A percentile compares a stretch with the other conserved stretches of the same genome.
These are phyloP conservation scores for Jasminum sambac DNA, from an alignment of 257 asterid species.

Conservation along the genomic window DNA sequence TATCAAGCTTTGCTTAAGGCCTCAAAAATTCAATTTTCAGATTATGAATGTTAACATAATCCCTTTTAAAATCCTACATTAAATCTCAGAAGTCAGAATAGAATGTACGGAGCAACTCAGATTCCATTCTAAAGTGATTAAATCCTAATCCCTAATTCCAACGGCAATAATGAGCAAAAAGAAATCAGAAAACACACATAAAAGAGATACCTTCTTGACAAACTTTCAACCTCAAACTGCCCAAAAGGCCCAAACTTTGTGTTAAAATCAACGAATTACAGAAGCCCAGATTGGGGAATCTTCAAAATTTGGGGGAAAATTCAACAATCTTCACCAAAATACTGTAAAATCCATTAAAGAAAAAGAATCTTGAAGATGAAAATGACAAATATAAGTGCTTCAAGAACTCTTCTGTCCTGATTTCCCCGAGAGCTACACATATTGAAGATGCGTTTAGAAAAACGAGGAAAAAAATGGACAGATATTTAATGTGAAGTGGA, in stretches of 20 bases:
- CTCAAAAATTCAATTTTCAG: no score
- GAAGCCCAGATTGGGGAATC: constrained; percentile 32
- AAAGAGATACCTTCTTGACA: constrained; percentile 30
- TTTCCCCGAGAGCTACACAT: constrained; percentile 22
- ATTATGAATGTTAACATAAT: no score
- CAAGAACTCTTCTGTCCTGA: constrained; percentile 15
- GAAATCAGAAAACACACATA: background rate
- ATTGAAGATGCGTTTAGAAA: constrained; percentile 7
- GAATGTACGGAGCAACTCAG: background rate
- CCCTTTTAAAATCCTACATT: background rate
- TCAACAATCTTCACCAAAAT: constrained; percentile 1
- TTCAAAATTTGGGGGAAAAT: constrained; percentile 25
- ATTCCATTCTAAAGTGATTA: background rate
- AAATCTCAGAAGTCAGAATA: background rate
- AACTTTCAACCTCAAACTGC: constrained; percentile 35
- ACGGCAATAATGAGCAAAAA: background rate
- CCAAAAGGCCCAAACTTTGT: constrained; percentile 44
- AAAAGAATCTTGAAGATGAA: constrained; percentile 12
- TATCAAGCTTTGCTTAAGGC: no score
- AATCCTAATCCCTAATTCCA: background rate
- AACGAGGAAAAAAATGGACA: background rate
- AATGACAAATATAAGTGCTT: constrained; percentile 8
- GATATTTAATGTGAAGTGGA: background rate
- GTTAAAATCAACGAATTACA: constrained; percentile 42
- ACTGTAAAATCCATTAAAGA: constrained; percentile 3